Base-by-base conservation (phyloP, 2,329 filamentous ascomycete genomes). In the Colletotrichum navitas region DNA sequence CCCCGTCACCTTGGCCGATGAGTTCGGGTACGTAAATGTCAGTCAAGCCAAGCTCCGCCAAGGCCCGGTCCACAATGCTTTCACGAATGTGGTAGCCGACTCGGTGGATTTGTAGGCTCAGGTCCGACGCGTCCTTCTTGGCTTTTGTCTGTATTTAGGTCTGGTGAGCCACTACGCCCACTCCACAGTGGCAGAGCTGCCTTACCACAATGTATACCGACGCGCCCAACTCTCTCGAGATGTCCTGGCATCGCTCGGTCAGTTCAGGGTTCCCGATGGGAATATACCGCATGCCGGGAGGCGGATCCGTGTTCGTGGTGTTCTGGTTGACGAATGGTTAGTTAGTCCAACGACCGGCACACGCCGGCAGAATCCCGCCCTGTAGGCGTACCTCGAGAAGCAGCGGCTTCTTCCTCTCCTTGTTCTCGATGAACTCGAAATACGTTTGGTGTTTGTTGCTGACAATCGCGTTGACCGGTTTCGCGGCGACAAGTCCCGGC, bases 171-270 rank as follows among this genome's bases (percentile, higher is more conserved):
- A 8, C 11, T 29, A 26, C 47, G n/a, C 45, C 18, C 3, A 24
- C 26, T 3, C 21, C 8, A 2, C 8, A 11, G 14, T 41, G 18
- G 10, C 32, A 36, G 10, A n/a, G 18, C 52, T 39, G 41, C 52
- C 87, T 75, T 84, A 91, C 90, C 59, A 92, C 90, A 69, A 92
- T 91, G 75, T 90, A 92, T 21, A 91, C 88, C 86, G 90, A 88
- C 55, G 88, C 89, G 75, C 85, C 89, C 62, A 84, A 83, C 75
- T 90, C 87, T 74, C 90, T 85, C 1, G 90, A 92, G 26, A 91
- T 79, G 75, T 92, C 90, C 79, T 92, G 92, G 83, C 90, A 92
- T 54, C 84, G 81, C 66, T 82, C 83, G 6, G 89, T 91, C 76
- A 92, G 80, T 73, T 86, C 83, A 29, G 89, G 90, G 74, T 91